Conservation (phyloP, 2,329 filamentous ascomycete species). For the Lasiodiplodia hormozganensis region DNA sequence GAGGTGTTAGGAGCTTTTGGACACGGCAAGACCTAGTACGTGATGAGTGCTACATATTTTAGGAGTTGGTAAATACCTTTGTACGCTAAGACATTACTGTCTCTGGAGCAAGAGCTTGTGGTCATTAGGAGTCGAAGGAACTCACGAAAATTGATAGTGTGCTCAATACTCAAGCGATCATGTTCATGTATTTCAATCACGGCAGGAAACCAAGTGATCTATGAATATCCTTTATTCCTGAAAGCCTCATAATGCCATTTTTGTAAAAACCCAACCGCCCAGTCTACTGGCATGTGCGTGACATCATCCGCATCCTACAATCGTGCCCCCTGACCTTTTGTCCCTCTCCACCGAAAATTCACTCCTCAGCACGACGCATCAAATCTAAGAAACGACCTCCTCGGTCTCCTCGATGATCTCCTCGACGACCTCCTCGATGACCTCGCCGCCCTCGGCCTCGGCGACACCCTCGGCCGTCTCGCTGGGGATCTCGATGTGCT, state of each 20-base stretch:
- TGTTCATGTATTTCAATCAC: not conserved
- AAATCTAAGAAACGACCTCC: conserved; percentile 65
- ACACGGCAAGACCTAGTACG: not conserved
- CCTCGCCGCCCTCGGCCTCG: conserved; percentile 61
- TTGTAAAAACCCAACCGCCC: not conserved
- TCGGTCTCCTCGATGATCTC: conserved; percentile 89
- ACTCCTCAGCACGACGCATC: not conserved
- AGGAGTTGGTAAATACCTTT: not conserved
- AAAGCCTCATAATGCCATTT: not conserved
- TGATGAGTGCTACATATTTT: not conserved
- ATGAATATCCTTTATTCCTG: not conserved
- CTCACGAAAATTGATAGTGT: too few species aligned
- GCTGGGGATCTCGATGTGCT: conserved; percentile 64
- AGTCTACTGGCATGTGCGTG: not conserved
- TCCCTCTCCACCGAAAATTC: not conserved
- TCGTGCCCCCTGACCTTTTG: not conserved
- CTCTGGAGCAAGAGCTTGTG: too few species aligned
- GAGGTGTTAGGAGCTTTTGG: not conserved
- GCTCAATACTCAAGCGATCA: too few species aligned
- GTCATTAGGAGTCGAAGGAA: too few species aligned
- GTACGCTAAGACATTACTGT: not conserved
- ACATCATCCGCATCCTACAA: not conserved
- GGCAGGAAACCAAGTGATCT: not conserved
- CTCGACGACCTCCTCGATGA: conserved; percentile 80
- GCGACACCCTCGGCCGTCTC: conserved; percentile 51